Percentiles rank a stretch among this genome's conserved stretches.
phyloP scores from a whole-genome alignment of 73 alveolate species.

The Tetrahymena elliotti region DNA sequence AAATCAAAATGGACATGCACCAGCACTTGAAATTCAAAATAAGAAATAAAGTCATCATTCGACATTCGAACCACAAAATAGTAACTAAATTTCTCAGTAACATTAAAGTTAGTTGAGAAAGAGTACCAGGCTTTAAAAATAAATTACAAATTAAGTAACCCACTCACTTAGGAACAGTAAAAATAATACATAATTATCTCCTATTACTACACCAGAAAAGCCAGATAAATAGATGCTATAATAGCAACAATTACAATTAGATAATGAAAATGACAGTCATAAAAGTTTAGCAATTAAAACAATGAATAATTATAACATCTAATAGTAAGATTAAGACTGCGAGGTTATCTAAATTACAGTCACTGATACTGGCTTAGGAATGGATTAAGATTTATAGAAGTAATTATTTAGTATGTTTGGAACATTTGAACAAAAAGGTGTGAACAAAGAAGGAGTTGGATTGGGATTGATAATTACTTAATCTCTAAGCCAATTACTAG shows the following conservation, averaged over 20 bases:
- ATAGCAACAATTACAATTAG: neutral
- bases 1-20: too few species aligned
- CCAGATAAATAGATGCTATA: neutral
- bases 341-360: conserved; percentile 5
- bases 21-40: neutral
- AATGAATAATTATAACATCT: neutral
- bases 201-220: neutral
- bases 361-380: conserved; percentile 41
- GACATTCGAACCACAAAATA: neutral
- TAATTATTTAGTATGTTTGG: conserved; percentile 18
- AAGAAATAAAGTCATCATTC: neutral
- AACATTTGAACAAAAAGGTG: conserved; percentile 10
- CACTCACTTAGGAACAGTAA: neutral
- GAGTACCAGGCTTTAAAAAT: neutral
- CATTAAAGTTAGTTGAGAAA: neutral
- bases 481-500: conserved; percentile 12
- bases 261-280: neutral
- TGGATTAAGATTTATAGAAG: neutral
- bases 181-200: neutral
- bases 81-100: neutral
- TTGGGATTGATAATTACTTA: conserved; percentile 25
- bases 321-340: neutral
- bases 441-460: conserved; percentile 31
- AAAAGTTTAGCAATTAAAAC: neutral
- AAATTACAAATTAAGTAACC: neutral